Base-by-base conservation (phyloP, 805 yeast genomes). In the Nakazawaea anatomiae region DNA sequence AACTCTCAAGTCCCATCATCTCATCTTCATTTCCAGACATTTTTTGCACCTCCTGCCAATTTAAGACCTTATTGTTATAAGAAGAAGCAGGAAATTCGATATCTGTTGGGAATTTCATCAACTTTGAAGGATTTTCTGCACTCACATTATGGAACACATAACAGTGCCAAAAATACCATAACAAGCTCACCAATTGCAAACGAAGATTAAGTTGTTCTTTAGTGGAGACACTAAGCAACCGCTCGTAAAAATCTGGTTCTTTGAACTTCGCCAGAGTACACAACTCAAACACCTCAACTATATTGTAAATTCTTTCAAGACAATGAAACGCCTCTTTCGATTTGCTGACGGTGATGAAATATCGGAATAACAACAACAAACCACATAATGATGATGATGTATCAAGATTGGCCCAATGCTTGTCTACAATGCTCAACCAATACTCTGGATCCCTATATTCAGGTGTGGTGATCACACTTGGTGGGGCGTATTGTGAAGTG, bases 81-180 rank as follows among this genome's bases (percentile, higher is more conserved):
- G 35, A 34, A 5, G 36, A 27, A 39, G 42, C 51, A 9, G 77
- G 77, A 25, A 72, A 48, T 30, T 71, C 69, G 48, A 72, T 32
- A 14, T 61, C 57, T 3, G 50, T 51, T 3, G 72, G 70, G 47
- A 70, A 65, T 27, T 55, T 54, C 42, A 71, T 52, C 32, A 60
- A 27, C 14, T 52, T 64, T 71, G n/a, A 75, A 74, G 46, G 58
- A 60, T 1, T 74, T 75, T 54, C 63, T 57, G 55, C 64, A 62
- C 29, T 68, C 50, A 53, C 74, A 60, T 29, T 68, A 51, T 50
- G 61, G 67, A 10, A 63, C 64, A 48, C n/a, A 5, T 66, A 64
- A 46, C 66, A 55, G 51, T 65, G 67, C 70, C 70, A 73, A 6
- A 66, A 61, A 5, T 65, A 63, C 77, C 77, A 73, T 10, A 72